These are phyloP conservation scores for Nidularia sp. DNA, from an alignment of 768 basidiomycete species.

Conservation along the genomic window DNA sequence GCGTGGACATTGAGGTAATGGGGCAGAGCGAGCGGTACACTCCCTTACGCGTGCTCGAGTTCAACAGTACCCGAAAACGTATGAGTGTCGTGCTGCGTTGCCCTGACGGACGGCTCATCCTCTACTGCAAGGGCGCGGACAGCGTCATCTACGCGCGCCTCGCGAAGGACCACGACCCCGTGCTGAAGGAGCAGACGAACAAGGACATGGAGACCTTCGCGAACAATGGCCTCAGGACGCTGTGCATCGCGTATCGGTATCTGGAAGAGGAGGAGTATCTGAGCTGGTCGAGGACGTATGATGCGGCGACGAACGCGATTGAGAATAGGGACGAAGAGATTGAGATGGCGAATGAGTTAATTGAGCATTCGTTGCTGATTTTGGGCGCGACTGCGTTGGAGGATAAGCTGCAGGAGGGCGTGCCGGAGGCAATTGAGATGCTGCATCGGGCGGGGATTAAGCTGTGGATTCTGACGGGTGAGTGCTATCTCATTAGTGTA, in stretches of 20 bases:
- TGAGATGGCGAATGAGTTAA: conserved; percentile 77
- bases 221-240: conserved; percentile 85
- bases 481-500: conserved; percentile 8
- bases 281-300: conserved; percentile 75
- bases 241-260: conserved; percentile 82
- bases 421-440: conserved; percentile 92
- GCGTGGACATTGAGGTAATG: conserved; percentile 87
- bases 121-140: conserved; percentile 98
- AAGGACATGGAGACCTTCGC: conserved; percentile 93
- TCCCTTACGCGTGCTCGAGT: conserved; percentile 81
- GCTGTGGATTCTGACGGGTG: conserved; percentile 94
- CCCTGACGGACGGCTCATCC: conserved; percentile 75
- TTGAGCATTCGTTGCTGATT: conserved; percentile 81
- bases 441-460: conserved; percentile 94
- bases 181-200: conserved; percentile 70
- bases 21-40: conserved; percentile 83
- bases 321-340: conserved; percentile 88
- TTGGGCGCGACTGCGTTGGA: conserved; percentile 95
- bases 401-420: conserved; percentile 95
- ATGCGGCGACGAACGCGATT: conserved; percentile 73
- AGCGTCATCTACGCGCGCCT: conserved; percentile 90
- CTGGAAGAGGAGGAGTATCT: conserved; percentile 82
- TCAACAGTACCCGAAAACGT: conserved; percentile 90
- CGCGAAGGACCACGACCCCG: conserved; percentile 67
- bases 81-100: conserved; percentile 91